These are phyloP conservation scores for Chrysanthemum seticuspe DNA, from an alignment of 129 eudicot genomes.

Conservation along the genomic window DNA sequence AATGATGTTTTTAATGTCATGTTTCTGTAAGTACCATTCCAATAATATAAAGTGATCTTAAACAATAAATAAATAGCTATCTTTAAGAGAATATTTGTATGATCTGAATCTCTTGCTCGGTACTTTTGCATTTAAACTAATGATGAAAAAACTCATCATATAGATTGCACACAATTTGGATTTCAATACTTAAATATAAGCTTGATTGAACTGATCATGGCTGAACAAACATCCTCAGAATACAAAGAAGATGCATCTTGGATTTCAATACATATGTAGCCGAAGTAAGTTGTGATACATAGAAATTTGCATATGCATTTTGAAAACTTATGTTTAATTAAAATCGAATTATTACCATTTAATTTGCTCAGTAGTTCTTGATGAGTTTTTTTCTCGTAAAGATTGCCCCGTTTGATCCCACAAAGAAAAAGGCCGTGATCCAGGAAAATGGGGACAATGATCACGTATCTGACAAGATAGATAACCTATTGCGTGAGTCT, in stretches of 20 bases:
- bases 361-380: too few relatives aligned
- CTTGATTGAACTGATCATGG: conserved; percentile 21
- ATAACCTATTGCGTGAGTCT: conserved; percentile 34
- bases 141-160: too few relatives aligned
- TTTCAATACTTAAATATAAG: neutral
- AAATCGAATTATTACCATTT: neutral
- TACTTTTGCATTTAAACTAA: neutral
- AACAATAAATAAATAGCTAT: conserved; percentile 12
- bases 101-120: conserved; percentile 18
- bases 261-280: too few relatives aligned
- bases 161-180: neutral
- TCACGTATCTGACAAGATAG: conserved; percentile 26
- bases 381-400: conserved; percentile 19
- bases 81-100: neutral
- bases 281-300: conserved; percentile 21
- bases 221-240: conserved; percentile 26
- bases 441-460: conserved; percentile 32
- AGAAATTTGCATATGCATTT: too few relatives aligned
- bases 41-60: conserved; percentile 11
- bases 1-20: too few relatives aligned
- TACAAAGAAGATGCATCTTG: conserved; percentile 42
- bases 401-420: conserved; percentile 50
- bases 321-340: neutral
- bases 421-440: conserved; percentile 45
- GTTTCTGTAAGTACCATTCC: neutral